These are phyloP conservation scores for Pyrenula massariospora DNA, from an alignment of 495 filamentous ascomycete species.

Conservation along the genomic window DNA sequence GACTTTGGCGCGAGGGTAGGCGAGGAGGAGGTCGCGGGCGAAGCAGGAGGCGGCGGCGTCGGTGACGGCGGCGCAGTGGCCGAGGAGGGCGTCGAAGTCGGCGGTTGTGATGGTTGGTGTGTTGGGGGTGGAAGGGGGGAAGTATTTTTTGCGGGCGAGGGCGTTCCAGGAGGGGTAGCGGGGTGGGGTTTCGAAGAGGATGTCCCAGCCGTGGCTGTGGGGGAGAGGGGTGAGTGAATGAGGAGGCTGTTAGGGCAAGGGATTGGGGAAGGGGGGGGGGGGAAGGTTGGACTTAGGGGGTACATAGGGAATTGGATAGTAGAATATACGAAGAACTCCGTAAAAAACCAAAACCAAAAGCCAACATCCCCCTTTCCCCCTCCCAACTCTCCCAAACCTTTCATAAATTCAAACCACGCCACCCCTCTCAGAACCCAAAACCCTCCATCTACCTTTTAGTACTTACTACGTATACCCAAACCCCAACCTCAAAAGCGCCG, in stretches of 20 bases:
- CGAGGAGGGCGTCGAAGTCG: slow-evolving; percentile 37
- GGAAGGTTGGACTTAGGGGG: no score
- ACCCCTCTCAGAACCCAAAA: no score
- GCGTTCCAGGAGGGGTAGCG: neutral
- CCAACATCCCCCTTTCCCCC: no score
- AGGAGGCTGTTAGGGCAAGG: no score
- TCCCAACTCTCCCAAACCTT: no score
- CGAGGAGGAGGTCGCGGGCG: slow-evolving; percentile 24
- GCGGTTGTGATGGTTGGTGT: slow-evolving; percentile 7
- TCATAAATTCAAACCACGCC: no score
- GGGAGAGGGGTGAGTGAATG: no score
- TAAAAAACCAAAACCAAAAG: no score
- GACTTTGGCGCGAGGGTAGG: slow-evolving; percentile 35
- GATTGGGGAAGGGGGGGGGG: no score
- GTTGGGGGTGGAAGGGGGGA: neutral
- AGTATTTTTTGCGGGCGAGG: neutral
- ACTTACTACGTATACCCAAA: slow-evolving; percentile 6
- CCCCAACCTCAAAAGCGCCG: slow-evolving; percentile 8
- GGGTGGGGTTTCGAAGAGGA: slow-evolving; percentile 2
- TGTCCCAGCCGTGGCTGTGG: slow-evolving; percentile 9
- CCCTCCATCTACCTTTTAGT: no score
- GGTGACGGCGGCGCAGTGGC: slow-evolving; percentile 27
- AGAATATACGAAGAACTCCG: no score
- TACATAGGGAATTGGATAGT: no score
- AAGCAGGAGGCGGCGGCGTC: slow-evolving; percentile 23